Base-by-base conservation (phyloP, 2,329 filamentous ascomycete species). In the Phialophora macrospora region DNA sequence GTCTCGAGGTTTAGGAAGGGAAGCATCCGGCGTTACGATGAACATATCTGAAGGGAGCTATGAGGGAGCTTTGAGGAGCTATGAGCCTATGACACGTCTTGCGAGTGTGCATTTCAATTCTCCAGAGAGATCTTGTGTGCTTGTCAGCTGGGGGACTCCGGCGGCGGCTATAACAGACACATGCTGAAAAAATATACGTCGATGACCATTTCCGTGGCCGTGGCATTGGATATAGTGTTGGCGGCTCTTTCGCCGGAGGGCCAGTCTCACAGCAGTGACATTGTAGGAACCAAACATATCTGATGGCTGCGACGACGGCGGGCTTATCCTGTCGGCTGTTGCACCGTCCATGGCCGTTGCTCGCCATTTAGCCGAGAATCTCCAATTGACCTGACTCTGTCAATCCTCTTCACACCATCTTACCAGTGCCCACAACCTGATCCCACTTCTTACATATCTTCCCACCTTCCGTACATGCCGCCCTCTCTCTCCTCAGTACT, bases 161-260 rank as follows among this genome's bases (percentile, higher is more conserved):
- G 30, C 30, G 6, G 56, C 30, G 38, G 26, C 24, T 20, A 49
- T 20, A 22, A 49, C 6, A 26, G 38, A 26, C 34, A 26, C 55
- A 12, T 59, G 28, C 26, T 30, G 44, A 22, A 22, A 46, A 49
- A 22, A 26, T 44, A 57, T 32, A 57, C 26, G n/a, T 55, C 26
- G 55, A 57, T 57, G 58, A 44, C 30, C 46, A 52, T 41, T 60
- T 34, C 48, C 26, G 26, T 55, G 17, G 38, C 38, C 38, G 52
- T 26, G 48, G 48, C 26, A 59, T 60, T 60, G 58, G 58, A 60
- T 60, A 54, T 52, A 34, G 58, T 52, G 51, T 52, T 24, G 46
- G 11, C 17, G 58, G 58, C 28, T 41, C 22, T 51, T 32, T 41
- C 28, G n/a, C 51, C 22, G 7, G 22, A 22, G 22, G 11, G 17